These are phyloP conservation scores for Triticum dicoccoides DNA, from an alignment of 176 grass and related monocot species.

Conservation along the genomic window DNA sequence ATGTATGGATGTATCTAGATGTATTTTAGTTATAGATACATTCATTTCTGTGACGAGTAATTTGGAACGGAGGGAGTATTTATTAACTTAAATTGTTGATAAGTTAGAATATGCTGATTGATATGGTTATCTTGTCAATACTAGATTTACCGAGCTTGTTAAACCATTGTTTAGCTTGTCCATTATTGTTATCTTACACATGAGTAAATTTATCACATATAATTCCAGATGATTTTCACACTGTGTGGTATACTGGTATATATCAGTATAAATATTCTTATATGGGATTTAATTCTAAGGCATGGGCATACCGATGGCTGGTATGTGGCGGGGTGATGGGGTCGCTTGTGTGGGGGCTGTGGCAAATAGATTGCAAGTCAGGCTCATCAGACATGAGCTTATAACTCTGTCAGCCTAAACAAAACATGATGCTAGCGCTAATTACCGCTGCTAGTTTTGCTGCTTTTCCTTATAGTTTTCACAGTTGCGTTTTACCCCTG, in stretches of 20 bases:
- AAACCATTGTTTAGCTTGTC: conserved; percentile 20
- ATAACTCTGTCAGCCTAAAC: neutral
- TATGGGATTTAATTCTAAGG: neutral
- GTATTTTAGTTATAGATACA: no score
- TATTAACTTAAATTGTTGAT: neutral
- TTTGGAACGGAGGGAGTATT: no score
- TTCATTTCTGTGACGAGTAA: no score
- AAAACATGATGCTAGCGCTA: neutral
- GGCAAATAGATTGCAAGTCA: neutral
- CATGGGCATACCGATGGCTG: conserved; percentile 13
- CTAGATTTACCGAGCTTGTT: neutral
- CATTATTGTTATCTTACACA: neutral
- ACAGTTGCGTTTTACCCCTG: neutral
- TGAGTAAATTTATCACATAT: neutral
- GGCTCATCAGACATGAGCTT: neutral
- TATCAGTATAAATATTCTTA: neutral
- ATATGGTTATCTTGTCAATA: neutral
- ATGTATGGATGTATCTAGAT: no score
- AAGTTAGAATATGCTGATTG: neutral
- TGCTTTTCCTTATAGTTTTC: neutral
- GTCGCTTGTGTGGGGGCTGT: neutral
- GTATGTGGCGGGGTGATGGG: neutral
- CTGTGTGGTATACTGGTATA: neutral
- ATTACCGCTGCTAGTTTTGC: neutral
- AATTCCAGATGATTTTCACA: neutral